Conservation (phyloP, 441 rosid genomes). For the Pelargonium myrrhifolium region DNA sequence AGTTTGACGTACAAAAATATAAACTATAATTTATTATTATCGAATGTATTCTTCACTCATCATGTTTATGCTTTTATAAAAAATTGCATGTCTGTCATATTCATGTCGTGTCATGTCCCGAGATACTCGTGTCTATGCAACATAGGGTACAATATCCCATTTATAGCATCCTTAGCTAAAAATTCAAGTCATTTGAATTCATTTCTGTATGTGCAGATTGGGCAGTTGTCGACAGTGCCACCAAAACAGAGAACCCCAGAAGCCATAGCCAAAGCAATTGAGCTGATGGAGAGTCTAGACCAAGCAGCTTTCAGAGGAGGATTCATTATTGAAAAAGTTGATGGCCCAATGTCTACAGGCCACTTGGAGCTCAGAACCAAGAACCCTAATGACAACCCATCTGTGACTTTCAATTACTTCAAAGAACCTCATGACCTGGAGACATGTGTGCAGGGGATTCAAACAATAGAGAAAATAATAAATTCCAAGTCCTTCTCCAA, state of each 20-base stretch:
- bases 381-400: constrained; percentile 73
- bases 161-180: too few species aligned
- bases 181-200: too few species aligned
- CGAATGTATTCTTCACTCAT: too few species aligned
- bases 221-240: constrained; percentile 47
- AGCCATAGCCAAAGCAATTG: constrained; percentile 43
- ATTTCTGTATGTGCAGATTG: constrained; percentile 8
- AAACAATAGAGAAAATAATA: constrained; percentile 48
- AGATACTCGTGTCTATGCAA: too few species aligned
- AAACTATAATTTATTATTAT: too few species aligned
- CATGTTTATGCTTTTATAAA: too few species aligned
- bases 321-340: constrained; percentile 79
- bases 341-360: constrained; percentile 63
- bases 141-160: too few species aligned
- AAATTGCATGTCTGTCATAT: too few species aligned
- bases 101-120: too few species aligned
- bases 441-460: constrained; percentile 69
- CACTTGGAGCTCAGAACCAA: constrained; percentile 53
- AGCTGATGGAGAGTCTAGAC: constrained; percentile 48
- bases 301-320: constrained; percentile 85
- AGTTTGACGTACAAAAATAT: too few species aligned
- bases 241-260: constrained; percentile 61
- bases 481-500: constrained; percentile 56
- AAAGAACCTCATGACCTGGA: constrained; percentile 57
- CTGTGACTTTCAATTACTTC: constrained; percentile 87